Conservation (phyloP, 768 basidiomycete genomes). For the Gymnopilus junonius region DNA sequence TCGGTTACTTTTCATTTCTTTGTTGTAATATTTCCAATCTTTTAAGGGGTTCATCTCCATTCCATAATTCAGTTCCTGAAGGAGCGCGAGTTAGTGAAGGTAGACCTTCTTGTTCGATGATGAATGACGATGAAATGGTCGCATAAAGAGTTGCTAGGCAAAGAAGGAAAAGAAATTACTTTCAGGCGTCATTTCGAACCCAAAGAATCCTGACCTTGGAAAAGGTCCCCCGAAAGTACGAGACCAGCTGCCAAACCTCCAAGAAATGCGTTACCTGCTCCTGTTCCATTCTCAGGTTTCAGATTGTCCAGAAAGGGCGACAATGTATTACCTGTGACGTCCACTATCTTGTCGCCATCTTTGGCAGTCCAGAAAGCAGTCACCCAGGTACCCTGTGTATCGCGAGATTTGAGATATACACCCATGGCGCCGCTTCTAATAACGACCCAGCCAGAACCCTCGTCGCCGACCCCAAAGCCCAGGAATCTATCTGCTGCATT, state of each 20-base stretch:
- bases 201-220: slow-evolving; percentile 54
- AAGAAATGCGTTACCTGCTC: slow-evolving; percentile 91
- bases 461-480: slow-evolving; percentile 56
- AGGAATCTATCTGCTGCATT: slow-evolving; percentile 68
- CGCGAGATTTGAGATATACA: slow-evolving; percentile 58
- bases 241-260: slow-evolving; percentile 85
- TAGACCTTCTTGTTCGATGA: slow-evolving; percentile 82
- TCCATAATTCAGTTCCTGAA: slow-evolving; percentile 56
- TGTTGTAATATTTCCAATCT: slow-evolving; percentile 58
- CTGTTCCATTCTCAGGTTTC: slow-evolving; percentile 39
- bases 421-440: slow-evolving; percentile 79
- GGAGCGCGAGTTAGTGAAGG: slow-evolving; percentile 50
- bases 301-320: slow-evolving; percentile 3
- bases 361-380: slow-evolving; percentile 72
- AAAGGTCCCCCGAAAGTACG: slow-evolving; percentile 58
- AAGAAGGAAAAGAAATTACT: background rate
- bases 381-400: slow-evolving; percentile 58
- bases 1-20: slow-evolving; percentile 39
- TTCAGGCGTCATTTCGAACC: slow-evolving; percentile 2
- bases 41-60: slow-evolving; percentile 63
- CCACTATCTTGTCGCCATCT: slow-evolving; percentile 58
- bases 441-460: slow-evolving; percentile 61
- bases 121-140: slow-evolving; percentile 80
- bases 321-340: slow-evolving; percentile 72
- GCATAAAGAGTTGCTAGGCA: slow-evolving; percentile 69